Evolutionary conservation across 106 monocot species (phyloP), one percentile per base, ranked within the genome.

Genomic region (Dendrobium officinale): DNA sequence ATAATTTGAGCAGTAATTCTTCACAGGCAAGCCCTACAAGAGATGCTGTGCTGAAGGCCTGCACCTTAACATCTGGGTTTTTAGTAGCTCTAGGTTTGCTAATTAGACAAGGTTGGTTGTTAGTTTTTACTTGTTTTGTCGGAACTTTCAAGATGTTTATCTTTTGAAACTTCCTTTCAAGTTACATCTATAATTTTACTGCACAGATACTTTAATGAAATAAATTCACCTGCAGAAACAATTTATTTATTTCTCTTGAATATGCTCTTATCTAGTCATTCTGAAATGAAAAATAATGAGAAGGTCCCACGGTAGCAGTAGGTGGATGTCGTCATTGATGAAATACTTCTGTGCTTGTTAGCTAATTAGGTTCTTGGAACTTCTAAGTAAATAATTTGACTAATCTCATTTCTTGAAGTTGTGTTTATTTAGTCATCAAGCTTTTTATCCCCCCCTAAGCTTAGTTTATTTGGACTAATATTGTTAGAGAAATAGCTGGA

Each of bases 1-100:
- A 29, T 80, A 77, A 42, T 6, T 51, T 37, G 15, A 73, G 67
- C 44, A 59, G 48, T 51, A 88, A 55, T 79, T 72, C 5, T 43
- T 31, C 90, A 81, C 47, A 45, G 77, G 20, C 77, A 73, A 78
- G 31, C 79, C 74, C 91, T 55, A 77, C 78, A 41, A 96, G 96
- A 85, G 84, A 66, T 85, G 80, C 81, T 58, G 96, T 96, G 72
- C 86, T 93, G 76, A 88, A 88, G 80, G 91, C 96, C 44, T 96
- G 96, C 79, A 64, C 72, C 43, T 2, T 87, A 48, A 91, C 96
- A 55, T 96, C 96, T 78, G 84, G 84, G 37, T 55, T 82, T 41
- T 85, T 96, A 42, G 67, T 93, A 73, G 82, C 84, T 33, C 74
- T 87, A 51, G 91, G 93, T 55, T 77, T 80, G 78, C 20, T 88